phyloP scores from a whole-genome alignment of 2,329 filamentous ascomycete genomes.

The Huntiella decipiens region DNA sequence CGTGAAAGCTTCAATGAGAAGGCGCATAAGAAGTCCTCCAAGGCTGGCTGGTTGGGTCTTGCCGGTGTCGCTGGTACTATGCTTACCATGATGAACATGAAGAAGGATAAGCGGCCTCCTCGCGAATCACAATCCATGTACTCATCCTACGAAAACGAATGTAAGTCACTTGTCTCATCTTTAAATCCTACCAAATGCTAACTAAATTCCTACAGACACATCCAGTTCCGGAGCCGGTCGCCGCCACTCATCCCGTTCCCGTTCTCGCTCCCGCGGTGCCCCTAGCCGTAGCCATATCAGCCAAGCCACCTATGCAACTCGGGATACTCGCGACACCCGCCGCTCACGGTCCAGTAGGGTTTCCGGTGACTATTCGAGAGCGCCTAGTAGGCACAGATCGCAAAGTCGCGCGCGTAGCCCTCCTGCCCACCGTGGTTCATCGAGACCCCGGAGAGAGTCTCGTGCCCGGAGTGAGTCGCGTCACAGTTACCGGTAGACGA shows the following conservation, averaged over 20 bases:
- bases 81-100: slow-evolving; percentile 34
- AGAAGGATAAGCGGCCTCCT: slow-evolving; percentile 27
- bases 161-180: slow-evolving; percentile 5
- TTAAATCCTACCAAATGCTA: neutral
- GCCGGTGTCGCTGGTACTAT: slow-evolving; percentile 32
- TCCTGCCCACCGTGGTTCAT: neutral
- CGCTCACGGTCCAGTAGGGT: slow-evolving; percentile 17
- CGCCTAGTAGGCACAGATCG: slow-evolving; percentile 7
- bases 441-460: neutral
- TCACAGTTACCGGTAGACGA: slow-evolving; percentile 12
- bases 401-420: slow-evolving; percentile 5
- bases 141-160: slow-evolving; percentile 6
- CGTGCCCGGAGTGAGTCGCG: slow-evolving; percentile 4
- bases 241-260: slow-evolving; percentile 12
- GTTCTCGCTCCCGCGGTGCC: neutral
- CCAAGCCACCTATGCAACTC: slow-evolving; percentile 1
- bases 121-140: slow-evolving; percentile 5
- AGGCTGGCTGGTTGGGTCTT: slow-evolving; percentile 33
- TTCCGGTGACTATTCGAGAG: slow-evolving; percentile 8
- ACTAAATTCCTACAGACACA: slow-evolving; percentile 21
- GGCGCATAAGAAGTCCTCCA: slow-evolving; percentile 26
- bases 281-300: slow-evolving; percentile 5
- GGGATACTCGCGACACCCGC: slow-evolving; percentile 8
- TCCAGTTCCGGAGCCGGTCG: slow-evolving; percentile 25
- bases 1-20: slow-evolving; percentile 23